Percentiles rank a stretch among this genome's conserved stretches.
Evolutionary conservation across 2,329 filamentous ascomycete genomes (phyloP).

Genomic region (Alternaria sp.): DNA sequence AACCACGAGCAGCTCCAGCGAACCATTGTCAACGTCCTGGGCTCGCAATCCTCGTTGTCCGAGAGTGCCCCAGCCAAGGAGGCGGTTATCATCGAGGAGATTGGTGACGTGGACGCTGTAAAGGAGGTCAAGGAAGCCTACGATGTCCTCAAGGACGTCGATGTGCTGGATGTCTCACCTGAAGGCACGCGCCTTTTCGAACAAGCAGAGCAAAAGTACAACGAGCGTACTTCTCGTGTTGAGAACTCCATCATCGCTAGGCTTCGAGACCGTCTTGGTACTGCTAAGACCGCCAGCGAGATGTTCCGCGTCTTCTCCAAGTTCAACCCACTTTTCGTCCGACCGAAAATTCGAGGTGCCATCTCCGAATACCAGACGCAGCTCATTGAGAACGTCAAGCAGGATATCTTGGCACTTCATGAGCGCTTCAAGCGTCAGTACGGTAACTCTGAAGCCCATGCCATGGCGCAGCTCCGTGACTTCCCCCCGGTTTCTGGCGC

Average conservation of each 20-base stretch:
- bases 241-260: constrained; percentile 99
- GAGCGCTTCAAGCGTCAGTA: constrained; percentile 99
- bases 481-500: constrained; percentile 94
- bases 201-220: constrained; percentile 93
- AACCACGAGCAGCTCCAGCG: constrained; percentile 97
- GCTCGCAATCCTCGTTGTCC: constrained; percentile 64
- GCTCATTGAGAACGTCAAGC: constrained; percentile 97
- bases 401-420: constrained; percentile 91
- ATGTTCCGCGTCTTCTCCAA: constrained; percentile 99
- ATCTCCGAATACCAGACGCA: constrained; percentile 98
- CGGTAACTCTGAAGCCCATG: constrained; percentile 95
- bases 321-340: constrained; percentile 98
- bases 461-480: constrained; percentile 97
- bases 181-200: constrained; percentile 94
- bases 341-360: constrained; percentile 97
- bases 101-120: constrained; percentile 96
- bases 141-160: constrained; percentile 91
- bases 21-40: constrained; percentile 96
- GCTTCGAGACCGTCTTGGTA: constrained; percentile 89
- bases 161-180: constrained; percentile 88
- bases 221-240: constrained; percentile 94
- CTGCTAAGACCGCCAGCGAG: constrained; percentile 96
- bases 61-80: constrained; percentile 45
- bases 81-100: constrained; percentile 84
- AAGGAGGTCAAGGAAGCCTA: constrained; percentile 96